Conservation (phyloP, 306 rosid species). For the Vigna mungo region DNA sequence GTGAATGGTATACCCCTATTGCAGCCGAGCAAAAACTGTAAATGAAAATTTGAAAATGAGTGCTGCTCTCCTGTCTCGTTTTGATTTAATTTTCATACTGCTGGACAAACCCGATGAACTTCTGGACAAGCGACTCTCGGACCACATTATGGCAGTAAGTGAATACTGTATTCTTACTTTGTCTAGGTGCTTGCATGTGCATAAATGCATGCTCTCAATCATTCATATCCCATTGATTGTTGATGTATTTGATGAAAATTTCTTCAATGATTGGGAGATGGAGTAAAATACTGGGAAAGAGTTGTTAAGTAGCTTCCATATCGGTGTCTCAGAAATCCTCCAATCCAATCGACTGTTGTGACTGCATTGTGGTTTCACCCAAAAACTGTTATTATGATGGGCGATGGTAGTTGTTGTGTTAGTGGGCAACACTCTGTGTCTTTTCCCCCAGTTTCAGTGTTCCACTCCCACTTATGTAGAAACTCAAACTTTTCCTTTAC, state of each 20-base stretch:
- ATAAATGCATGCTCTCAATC: slow-evolving; percentile 27
- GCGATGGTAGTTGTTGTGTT: not conserved
- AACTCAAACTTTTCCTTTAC: not conserved
- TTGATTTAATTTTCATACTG: slow-evolving; percentile 93
- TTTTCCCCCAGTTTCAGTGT: not conserved
- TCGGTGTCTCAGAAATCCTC: not conserved
- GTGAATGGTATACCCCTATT: slow-evolving; percentile 31
- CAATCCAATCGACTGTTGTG: not conserved
- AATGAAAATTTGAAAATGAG: slow-evolving; percentile 96
- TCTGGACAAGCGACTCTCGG: slow-evolving; percentile 89
- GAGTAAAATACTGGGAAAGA: not conserved
- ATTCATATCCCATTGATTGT: slow-evolving; percentile 36
- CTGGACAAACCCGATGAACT: slow-evolving; percentile 97
- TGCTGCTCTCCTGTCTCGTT: slow-evolving; percentile 86
- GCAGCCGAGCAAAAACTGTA: slow-evolving; percentile 98
- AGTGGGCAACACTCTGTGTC: not conserved
- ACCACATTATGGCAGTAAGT: slow-evolving; percentile 98
- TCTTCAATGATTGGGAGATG: not conserved
- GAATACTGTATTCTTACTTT: slow-evolving; percentile 39
- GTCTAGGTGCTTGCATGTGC: slow-evolving; percentile 3
- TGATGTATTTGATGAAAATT: slow-evolving; percentile 28
- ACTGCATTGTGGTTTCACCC: no score
- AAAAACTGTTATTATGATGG: not conserved
- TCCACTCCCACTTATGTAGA: not conserved
- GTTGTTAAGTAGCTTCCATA: no score